Evolutionary conservation across 1,284 basidiomycete species (phyloP).

Genomic region (Coniferiporia weirii): DNA sequence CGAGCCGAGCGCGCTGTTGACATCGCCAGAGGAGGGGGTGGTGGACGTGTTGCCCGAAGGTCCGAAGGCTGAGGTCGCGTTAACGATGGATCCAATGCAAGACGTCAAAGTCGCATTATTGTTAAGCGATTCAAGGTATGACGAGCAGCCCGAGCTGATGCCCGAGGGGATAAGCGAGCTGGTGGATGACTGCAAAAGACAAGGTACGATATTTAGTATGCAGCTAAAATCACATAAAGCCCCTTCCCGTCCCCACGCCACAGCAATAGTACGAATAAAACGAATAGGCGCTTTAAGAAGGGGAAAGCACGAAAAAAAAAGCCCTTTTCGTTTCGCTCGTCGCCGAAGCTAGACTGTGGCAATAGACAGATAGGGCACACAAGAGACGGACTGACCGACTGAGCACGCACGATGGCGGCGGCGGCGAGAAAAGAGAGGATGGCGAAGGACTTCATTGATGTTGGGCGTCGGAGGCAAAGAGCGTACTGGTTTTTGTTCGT

Average conservation of each 20-base stretch:
- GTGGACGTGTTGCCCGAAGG: slow-evolving; percentile 40
- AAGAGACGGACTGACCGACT: slow-evolving; percentile 26
- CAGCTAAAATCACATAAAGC: too few species aligned
- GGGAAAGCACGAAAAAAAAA: too few species aligned
- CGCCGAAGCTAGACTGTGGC: background rate
- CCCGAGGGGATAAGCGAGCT: slow-evolving; percentile 58
- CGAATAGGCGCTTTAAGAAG: too few species aligned
- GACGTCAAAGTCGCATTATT: slow-evolving; percentile 46
- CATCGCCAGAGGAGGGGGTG: slow-evolving; percentile 37
- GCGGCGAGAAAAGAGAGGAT: slow-evolving; percentile 42
- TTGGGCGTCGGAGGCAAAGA: slow-evolving; percentile 9
- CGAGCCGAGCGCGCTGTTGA: slow-evolving; percentile 48
- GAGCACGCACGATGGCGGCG: slow-evolving; percentile 41
- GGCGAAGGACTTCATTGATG: slow-evolving; percentile 44
- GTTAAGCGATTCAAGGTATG: slow-evolving; percentile 63
- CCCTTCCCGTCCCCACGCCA: too few species aligned
- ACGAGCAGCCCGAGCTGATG: slow-evolving; percentile 53
- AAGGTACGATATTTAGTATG: too few species aligned
- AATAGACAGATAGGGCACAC: background rate
- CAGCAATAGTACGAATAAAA: too few species aligned
- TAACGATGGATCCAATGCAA: slow-evolving; percentile 64
- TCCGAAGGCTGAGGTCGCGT: slow-evolving; percentile 55
- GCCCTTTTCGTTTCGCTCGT: background rate
- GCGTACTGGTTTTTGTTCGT: slow-evolving; percentile 11
- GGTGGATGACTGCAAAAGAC: slow-evolving; percentile 24